Evolutionary conservation across 129 eudicot genomes (phyloP).

Genomic region (Flaveria trinervia): DNA sequence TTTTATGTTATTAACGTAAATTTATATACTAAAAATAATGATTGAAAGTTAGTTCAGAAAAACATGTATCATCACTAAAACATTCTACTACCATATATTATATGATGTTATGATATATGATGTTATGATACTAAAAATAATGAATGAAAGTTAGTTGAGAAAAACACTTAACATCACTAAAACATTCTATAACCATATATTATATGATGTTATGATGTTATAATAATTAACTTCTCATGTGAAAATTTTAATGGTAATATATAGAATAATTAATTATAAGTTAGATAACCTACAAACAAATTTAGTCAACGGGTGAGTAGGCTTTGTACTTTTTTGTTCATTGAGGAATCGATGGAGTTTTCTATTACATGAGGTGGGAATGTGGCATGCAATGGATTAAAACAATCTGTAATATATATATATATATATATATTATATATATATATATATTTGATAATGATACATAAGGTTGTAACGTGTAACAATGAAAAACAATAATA

Average conservation of each 20-base stretch:
- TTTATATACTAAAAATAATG: not conserved
- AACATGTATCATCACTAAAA: not conserved
- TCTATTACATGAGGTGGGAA: not conserved
- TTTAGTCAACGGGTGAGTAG: conserved; percentile 14
- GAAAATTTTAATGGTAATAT: not conserved
- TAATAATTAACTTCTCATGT: conserved; percentile 1
- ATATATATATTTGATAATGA: not conserved
- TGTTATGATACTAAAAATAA: not conserved
- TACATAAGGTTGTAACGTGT: not conserved
- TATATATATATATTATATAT: no score
- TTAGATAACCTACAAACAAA: conserved; percentile 27
- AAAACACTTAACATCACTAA: not conserved
- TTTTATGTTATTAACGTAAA: not conserved
- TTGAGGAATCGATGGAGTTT: conserved; percentile 4
- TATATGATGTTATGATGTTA: conserved; percentile 3
- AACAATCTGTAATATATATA: no score
- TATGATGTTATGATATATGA: no score
- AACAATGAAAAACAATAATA: not conserved
- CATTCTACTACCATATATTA: conserved; percentile 10
- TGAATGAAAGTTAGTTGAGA: not conserved
- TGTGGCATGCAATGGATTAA: not conserved
- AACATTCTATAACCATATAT: conserved; percentile 11
- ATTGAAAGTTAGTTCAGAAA: not conserved
- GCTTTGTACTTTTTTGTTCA: conserved; percentile 5
- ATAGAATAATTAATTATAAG: not conserved